Base-by-base conservation (phyloP, 768 basidiomycete species). In the Crucibulum laeve region DNA sequence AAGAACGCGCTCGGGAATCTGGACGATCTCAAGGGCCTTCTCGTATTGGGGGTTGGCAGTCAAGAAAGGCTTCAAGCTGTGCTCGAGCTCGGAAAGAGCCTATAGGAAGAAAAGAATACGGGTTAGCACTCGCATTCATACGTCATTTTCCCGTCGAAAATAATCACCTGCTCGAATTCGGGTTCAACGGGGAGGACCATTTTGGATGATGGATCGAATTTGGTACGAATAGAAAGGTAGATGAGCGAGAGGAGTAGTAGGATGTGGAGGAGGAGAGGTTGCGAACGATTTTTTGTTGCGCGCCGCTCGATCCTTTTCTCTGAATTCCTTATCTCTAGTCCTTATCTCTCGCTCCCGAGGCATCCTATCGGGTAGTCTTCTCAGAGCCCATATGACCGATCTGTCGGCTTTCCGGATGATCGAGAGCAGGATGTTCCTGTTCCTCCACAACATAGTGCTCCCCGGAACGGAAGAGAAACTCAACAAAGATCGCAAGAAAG, bases 121-220 rank as follows among this genome's bases (percentile, higher is more conserved):
- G 44, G 40, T 17, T 44, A 21, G 30, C 15, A 43, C 36, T 17
- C 10, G 15, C 7, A 37, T n/a, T 37, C 8, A 8, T 10, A 37
- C 10, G 7, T n/a, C 4, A 6, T 4, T 43, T 15, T 15, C 5
- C 18, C 41, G 14, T 10, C 10, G 41, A n/a, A 14, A 21, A 33
- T n/a, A 53, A 51, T n/a, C 33, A 73, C 73, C 69, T 80, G 81
- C 58, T 84, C 74, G 66, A 81, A 85, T 67, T 85, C 83, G 59
- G 83, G 81, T 66, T 85, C 81, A 44, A 62, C 52, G 44, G 79
- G 74, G 42, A 65, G 61, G 53, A 70, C 66, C 69, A 73, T 70
- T 47, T 8, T 36, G 19, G 22, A 46, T 55, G 38, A 21, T 25
- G 22, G 34, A 19, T 41, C 32, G 38, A 32, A 18, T 42, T 28